These are phyloP conservation scores for Cercophora sp. DNA, from an alignment of 495 filamentous ascomycete genomes.

Conservation along the genomic window DNA sequence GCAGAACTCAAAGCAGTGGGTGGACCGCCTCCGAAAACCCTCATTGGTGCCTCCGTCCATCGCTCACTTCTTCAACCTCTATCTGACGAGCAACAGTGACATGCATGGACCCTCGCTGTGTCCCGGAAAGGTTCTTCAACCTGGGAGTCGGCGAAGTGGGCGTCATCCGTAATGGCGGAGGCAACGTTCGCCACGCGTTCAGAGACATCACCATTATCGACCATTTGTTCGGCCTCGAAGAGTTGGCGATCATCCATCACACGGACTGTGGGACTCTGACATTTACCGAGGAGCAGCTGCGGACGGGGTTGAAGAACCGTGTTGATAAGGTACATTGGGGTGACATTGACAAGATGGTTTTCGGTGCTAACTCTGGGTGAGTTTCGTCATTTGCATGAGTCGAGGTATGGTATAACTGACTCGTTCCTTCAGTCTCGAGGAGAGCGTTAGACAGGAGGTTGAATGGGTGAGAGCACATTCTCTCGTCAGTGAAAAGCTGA, in stretches of 20 bases:
- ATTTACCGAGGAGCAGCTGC: constrained; percentile 12
- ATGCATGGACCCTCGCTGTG: constrained; percentile 24
- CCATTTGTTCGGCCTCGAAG: constrained; percentile 13
- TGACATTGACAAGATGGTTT: constrained; percentile 14
- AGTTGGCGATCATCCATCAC: constrained; percentile 25
- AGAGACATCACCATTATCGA: constrained; percentile 24
- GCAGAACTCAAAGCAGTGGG: neutral
- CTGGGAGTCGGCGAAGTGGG: constrained; percentile 14
- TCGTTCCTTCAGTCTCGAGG: neutral
- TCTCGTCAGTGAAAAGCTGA: neutral
- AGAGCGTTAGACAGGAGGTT: constrained; percentile 1
- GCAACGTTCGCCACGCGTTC: constrained; percentile 19
- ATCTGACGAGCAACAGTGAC: constrained; percentile 14
- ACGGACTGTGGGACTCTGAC: constrained; percentile 22
- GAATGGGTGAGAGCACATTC: neutral
- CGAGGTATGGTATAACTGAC: too few relatives aligned
- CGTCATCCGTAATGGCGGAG: constrained; percentile 23
- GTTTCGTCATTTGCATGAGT: neutral
- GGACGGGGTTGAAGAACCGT: constrained; percentile 1
- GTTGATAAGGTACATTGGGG: constrained; percentile 5
- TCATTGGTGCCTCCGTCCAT: constrained; percentile 2
- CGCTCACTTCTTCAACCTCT: too few relatives aligned
- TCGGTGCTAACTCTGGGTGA: constrained; percentile 10
- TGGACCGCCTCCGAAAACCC: neutral
- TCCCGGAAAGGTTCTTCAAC: constrained; percentile 23